Percentiles rank a stretch among this genome's conserved stretches.
Evolutionary conservation across 2,329 filamentous ascomycete genomes (phyloP).

Genomic region (Fusarium sp.): DNA sequence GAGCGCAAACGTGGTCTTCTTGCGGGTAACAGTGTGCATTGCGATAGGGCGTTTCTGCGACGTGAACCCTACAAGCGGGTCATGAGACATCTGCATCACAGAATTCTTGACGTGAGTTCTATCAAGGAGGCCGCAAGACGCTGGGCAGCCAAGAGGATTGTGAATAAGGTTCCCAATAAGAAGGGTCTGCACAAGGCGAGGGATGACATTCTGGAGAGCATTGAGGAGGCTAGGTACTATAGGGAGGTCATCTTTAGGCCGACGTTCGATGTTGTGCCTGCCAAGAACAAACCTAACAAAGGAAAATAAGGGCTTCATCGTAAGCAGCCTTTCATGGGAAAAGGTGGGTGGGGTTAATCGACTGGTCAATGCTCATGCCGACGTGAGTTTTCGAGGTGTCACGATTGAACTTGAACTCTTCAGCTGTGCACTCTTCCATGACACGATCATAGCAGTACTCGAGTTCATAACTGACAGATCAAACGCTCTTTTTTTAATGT

Average conservation of each 20-base stretch:
- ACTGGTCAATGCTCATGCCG: neutral
- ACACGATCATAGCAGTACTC: neutral
- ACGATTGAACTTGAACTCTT: constrained; percentile 11
- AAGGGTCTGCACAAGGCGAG: constrained; percentile 80
- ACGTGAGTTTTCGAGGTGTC: neutral
- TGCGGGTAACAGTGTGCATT: constrained; percentile 93
- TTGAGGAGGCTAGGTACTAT: constrained; percentile 89
- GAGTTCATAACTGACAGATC: neutral
- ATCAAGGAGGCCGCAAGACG: constrained; percentile 89
- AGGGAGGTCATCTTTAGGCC: constrained; percentile 70
- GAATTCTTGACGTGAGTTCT: constrained; percentile 89
- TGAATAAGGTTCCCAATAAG: constrained; percentile 74
- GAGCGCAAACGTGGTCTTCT: constrained; percentile 73
- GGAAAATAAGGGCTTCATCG: neutral
- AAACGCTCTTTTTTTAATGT: neutral
- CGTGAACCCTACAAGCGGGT: constrained; percentile 77
- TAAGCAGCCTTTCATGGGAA: neutral
- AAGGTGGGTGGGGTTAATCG: constrained; percentile 1
- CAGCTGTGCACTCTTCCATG: neutral
- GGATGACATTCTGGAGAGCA: constrained; percentile 94
- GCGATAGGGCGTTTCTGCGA: constrained; percentile 82
- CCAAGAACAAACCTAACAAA: constrained; percentile 36
- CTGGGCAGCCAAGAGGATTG: constrained; percentile 66
- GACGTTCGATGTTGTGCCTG: constrained; percentile 39
- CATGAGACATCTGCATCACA: constrained; percentile 82